These are phyloP conservation scores for Penicillium brasilianum DNA, from an alignment of 2,329 filamentous ascomycete genomes.

Conservation along the genomic window DNA sequence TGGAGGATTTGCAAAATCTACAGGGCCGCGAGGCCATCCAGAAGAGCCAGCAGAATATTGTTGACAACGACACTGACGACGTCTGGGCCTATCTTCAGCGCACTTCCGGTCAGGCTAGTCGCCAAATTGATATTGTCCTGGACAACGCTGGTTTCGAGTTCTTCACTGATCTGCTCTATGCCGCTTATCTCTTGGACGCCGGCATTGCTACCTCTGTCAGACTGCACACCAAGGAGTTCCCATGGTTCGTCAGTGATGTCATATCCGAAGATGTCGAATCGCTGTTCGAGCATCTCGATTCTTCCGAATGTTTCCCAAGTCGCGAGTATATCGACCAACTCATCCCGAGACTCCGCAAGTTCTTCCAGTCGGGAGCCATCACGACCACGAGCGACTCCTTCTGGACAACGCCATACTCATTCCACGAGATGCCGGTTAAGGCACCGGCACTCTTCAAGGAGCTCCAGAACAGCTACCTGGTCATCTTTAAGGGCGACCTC, in stretches of 20 bases:
- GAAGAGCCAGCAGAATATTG: slow-evolving; percentile 23
- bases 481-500: slow-evolving; percentile 33
- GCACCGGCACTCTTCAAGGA: slow-evolving; percentile 24
- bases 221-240: slow-evolving; percentile 28
- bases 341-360: slow-evolving; percentile 13
- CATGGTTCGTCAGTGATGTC: slow-evolving; percentile 32
- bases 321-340: slow-evolving; percentile 18
- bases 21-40: slow-evolving; percentile 26
- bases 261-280: slow-evolving; percentile 21
- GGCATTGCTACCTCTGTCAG: slow-evolving; percentile 20
- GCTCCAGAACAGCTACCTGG: slow-evolving; percentile 26
- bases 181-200: slow-evolving; percentile 24
- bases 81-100: slow-evolving; percentile 19
- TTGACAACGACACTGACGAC: slow-evolving; percentile 24
- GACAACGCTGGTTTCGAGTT: slow-evolving; percentile 32
- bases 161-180: slow-evolving; percentile 27
- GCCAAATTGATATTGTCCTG: slow-evolving; percentile 25
- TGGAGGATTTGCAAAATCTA: slow-evolving; percentile 30
- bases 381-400: slow-evolving; percentile 22
- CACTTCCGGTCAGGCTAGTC: slow-evolving; percentile 8
- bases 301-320: slow-evolving; percentile 14
- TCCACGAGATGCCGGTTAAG: slow-evolving; percentile 18
- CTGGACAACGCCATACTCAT: slow-evolving; percentile 27
- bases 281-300: slow-evolving; percentile 23
- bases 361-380: slow-evolving; percentile 18